A percentile compares a stretch with the other conserved stretches of the same genome.
Conservation (phyloP, 2,329 filamentous ascomycete species). For the Magnaporthiopsis incrustans region DNA sequence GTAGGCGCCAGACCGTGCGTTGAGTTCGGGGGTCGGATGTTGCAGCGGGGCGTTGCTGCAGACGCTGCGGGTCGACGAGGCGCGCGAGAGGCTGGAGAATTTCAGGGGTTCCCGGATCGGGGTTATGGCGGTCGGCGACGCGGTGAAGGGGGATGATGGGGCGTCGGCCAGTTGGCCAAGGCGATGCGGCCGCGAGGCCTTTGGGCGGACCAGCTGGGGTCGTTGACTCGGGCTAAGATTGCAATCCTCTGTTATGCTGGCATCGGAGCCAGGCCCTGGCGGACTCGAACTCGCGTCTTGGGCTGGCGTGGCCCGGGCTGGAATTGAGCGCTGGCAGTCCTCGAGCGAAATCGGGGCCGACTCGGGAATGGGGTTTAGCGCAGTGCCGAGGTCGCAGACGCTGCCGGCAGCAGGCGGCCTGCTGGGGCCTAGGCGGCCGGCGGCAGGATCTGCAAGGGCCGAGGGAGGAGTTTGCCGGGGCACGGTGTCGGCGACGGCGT, state of each 20-base stretch:
- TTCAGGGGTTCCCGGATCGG: constrained; percentile 3
- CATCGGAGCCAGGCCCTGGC: neutral
- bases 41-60: constrained; percentile 27
- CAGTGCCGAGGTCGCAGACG: neutral
- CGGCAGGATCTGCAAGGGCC: neutral
- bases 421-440: neutral
- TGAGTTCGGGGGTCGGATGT: constrained; percentile 56
- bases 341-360: neutral
- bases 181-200: constrained; percentile 4
- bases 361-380: neutral
- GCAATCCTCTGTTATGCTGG: neutral
- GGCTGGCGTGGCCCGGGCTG: neutral
- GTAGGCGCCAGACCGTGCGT: constrained; percentile 53
- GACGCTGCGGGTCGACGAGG: constrained; percentile 7
- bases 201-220: constrained; percentile 1
- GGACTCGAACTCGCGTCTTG: neutral
- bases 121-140: neutral
- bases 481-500: neutral
- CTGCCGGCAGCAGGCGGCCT: neutral
- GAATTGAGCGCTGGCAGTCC: constrained; percentile 1
- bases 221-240: constrained; percentile 1
- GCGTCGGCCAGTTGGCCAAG: neutral
- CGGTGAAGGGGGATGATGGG: neutral
- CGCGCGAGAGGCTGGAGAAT: constrained; percentile 3
- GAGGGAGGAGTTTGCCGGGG: neutral